Evolutionary conservation across 306 rosid genomes (phyloP), one percentile per base, ranked within the genome.

Genomic region (Trifolium subterraneum): DNA sequence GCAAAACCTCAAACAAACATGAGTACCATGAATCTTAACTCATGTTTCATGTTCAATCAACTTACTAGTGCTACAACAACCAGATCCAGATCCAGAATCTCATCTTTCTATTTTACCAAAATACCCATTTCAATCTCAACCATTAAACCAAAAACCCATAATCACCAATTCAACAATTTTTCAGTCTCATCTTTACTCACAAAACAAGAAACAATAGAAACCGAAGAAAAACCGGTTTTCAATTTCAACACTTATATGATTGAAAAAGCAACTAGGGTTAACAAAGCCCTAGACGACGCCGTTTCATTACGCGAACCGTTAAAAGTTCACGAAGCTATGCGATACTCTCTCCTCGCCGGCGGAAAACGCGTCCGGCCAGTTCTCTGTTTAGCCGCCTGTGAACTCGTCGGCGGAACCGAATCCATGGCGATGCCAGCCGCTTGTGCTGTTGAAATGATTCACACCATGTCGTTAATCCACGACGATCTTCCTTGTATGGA

Each of bases 401-500:
- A 90, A 38, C 87, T 92, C 29, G 92, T 92, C 15, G 96, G 96
- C 0, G 98, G 98, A 0, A 4, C n/a, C 0, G 90, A 85, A 9
- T 10, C 84, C 15, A 81, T 52, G 22, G 88, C 96, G 10, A 88
- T 92, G 93, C 90, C 98, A 0, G 87, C 98, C 2, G 96, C 96
- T 2, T 87, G 93, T 77, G 92, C 96, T 13, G 70, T 92, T 1
- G 98, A 92, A 83, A 92, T 92, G 98, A 90, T 92, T 52, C 96
- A 92, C 64, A 90, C 96, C 60, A 92, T 92, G 98, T 92, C 98
- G 23, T 74, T 92, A 18, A 92, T 92, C 54, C 98, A 92, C 86
- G 98, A 92, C 60, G 98, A 92, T 52, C 79, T 92, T 10, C 98
- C 93, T 16, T 92, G 93, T 47, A 90, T 92, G 90, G 98, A 92